A percentile compares a stretch with the other conserved stretches of the same genome.
These are phyloP conservation scores for Quercus phellos DNA, from an alignment of 331 rosid species.

Conservation along the genomic window DNA sequence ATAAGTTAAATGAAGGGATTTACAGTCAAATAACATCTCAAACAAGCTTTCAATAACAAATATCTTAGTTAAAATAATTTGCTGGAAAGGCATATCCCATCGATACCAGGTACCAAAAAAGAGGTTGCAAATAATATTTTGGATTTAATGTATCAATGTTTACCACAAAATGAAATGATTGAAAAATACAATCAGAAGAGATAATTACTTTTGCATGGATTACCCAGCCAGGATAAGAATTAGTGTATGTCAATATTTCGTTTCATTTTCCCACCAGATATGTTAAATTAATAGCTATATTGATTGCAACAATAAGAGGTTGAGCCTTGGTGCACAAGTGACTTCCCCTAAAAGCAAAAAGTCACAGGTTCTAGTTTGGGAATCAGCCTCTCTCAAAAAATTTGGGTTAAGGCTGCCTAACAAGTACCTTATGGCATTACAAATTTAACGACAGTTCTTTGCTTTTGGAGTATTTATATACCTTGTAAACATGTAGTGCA, in stretches of 20 bases:
- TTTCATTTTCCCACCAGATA: not conserved
- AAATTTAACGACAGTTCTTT: slow-evolving; percentile 20
- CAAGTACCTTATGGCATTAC: slow-evolving; percentile 22
- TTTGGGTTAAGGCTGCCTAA: too few relatives aligned
- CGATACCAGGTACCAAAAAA: not conserved
- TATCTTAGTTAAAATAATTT: not conserved
- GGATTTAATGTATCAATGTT: not conserved
- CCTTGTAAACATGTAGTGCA: slow-evolving; percentile 78
- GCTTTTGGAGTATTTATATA: slow-evolving; percentile 20
- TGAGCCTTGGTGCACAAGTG: too few relatives aligned
- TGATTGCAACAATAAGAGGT: too few relatives aligned
- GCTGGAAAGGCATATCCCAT: not conserved
- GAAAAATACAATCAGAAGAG: not conserved
- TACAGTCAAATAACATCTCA: not conserved
- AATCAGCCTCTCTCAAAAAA: slow-evolving; percentile 14
- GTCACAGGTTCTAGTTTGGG: slow-evolving; percentile 14
- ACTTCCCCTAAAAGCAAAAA: too few relatives aligned
- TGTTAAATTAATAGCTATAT: not conserved
- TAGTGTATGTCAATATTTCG: not conserved
- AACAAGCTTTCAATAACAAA: not conserved
- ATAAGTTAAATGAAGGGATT: not conserved
- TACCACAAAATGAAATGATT: too few relatives aligned
- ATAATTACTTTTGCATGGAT: not conserved
- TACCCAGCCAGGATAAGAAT: not conserved
- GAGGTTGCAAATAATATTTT: not conserved